Conservation (phyloP, 192 early-diverging fungal genomes). For the Dissophora globulifera region DNA sequence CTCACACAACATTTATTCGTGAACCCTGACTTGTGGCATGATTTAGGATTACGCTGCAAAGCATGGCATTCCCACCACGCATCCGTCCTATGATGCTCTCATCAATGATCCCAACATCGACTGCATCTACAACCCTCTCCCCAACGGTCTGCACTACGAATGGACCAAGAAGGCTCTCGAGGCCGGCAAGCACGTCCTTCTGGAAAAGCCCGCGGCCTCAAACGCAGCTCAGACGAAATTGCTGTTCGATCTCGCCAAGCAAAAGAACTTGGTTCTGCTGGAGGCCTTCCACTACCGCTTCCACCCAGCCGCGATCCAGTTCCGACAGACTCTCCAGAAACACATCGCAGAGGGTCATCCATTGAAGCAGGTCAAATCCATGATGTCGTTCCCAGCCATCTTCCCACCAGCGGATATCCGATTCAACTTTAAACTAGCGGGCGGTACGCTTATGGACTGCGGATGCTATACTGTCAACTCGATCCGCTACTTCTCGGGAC, state of each 20-base stretch:
- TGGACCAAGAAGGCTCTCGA: conserved; percentile 59
- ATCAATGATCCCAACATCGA: conserved; percentile 59
- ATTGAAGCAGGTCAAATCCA: not conserved
- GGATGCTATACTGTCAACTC: conserved; percentile 51
- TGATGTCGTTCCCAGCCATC: conserved; percentile 7
- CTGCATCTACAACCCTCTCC: conserved; percentile 67
- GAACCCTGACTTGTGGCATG: no score
- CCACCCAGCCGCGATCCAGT: conserved; percentile 47
- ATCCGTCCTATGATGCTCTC: conserved; percentile 59
- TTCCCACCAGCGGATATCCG: conserved; percentile 46
- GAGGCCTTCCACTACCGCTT: conserved; percentile 58
- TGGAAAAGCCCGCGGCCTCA: conserved; percentile 55
- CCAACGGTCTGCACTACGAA: conserved; percentile 62
- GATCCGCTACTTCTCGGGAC: conserved; percentile 36
- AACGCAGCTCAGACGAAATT: conserved; percentile 48
- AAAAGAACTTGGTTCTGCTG: conserved; percentile 50
- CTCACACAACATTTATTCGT: not conserved
- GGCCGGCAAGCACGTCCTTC: conserved; percentile 69
- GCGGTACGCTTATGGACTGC: conserved; percentile 40
- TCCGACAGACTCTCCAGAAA: conserved; percentile 19
- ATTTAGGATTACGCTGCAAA: conserved; percentile 55
- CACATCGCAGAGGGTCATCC: conserved; percentile 27
- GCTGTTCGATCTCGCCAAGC: conserved; percentile 35
- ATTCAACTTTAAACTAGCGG: conserved; percentile 41
- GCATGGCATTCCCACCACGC: conserved; percentile 59